phyloP scores from a whole-genome alignment of 1,139 yeast genomes.

The Blastobotrys persicus region DNA sequence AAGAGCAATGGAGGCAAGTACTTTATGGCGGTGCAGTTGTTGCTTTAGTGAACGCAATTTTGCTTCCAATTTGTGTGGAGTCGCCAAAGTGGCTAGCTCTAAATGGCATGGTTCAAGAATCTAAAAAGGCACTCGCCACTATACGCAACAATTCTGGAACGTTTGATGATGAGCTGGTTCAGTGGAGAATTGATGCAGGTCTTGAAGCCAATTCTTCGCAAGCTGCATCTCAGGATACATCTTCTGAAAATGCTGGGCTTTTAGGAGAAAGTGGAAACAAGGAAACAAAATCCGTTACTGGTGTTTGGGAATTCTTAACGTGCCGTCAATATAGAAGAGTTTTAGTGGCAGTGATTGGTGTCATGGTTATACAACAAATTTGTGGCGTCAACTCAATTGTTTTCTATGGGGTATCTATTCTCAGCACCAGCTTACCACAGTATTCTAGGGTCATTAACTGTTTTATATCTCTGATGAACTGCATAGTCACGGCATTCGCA shows the following conservation, averaged over 20 bases:
- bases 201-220: background rate
- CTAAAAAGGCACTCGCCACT: conserved; percentile 37
- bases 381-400: conserved; percentile 91
- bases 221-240: conserved; percentile 2
- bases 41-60: conserved; percentile 49
- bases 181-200: conserved; percentile 19
- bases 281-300: conserved; percentile 9
- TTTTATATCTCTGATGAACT: conserved; percentile 68
- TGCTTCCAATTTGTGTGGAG: conserved; percentile 56
- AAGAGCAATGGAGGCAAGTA: conserved; percentile 68
- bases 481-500: conserved; percentile 65
- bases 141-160: conserved; percentile 13
- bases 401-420: conserved; percentile 85
- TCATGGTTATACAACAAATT: conserved; percentile 85
- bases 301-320: conserved; percentile 46
- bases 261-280: background rate
- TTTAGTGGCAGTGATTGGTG: conserved; percentile 63
- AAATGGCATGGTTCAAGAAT: conserved; percentile 38
- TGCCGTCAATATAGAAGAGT: conserved; percentile 55
- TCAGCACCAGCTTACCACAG: conserved; percentile 65
- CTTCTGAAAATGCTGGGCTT: conserved; percentile 5
- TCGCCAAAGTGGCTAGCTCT: conserved; percentile 76
- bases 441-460: conserved; percentile 71
- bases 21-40: conserved; percentile 57
- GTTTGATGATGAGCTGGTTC: conserved; percentile 30